Percentiles rank a stretch among this genome's conserved stretches.
Conservation (phyloP, 1,284 basidiomycete species). For the Naganishia liquefaciens region DNA sequence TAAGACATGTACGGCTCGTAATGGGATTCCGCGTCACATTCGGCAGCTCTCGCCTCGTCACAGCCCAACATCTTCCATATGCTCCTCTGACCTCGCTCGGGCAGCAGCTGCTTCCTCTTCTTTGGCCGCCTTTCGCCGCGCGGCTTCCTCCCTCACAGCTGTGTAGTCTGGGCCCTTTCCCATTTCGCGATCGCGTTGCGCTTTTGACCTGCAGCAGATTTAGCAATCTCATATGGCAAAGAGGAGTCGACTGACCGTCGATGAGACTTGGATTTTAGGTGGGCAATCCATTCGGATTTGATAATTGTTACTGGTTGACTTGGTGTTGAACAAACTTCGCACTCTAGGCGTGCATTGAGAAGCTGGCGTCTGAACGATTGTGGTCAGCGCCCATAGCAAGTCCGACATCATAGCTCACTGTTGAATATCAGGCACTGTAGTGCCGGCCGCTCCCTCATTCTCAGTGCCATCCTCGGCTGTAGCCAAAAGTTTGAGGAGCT, state of each 20-base stretch:
- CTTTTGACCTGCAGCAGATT: background rate
- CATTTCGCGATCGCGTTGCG: background rate
- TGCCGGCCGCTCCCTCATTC: slow-evolving; percentile 20
- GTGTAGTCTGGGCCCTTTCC: slow-evolving; percentile 15
- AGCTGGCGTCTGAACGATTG: slow-evolving; percentile 58
- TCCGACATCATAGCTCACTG: slow-evolving; percentile 28
- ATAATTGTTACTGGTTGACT: slow-evolving; percentile 73
- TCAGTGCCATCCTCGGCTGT: slow-evolving; percentile 58
- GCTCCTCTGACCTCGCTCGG: slow-evolving; percentile 4
- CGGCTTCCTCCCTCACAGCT: slow-evolving; percentile 25
- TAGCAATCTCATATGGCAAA: background rate
- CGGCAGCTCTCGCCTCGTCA: background rate
- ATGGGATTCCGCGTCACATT: background rate
- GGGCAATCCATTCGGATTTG: slow-evolving; percentile 65
- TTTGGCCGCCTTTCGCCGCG: slow-evolving; percentile 27
- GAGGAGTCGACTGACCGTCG: slow-evolving; percentile 44
- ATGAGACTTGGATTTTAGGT: slow-evolving; percentile 66
- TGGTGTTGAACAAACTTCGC: slow-evolving; percentile 69
- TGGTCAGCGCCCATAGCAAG: background rate
- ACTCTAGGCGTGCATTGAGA: slow-evolving; percentile 65
- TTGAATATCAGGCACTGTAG: slow-evolving; percentile 35
- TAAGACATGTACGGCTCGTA: too few relatives aligned
- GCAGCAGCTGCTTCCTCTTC: slow-evolving; percentile 1
- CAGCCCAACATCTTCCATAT: background rate
- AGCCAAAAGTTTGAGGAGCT: slow-evolving; percentile 59